These are phyloP conservation scores for Spencermartinsiella ligniputridi DNA, from an alignment of 1,139 yeast species.

Conservation along the genomic window DNA sequence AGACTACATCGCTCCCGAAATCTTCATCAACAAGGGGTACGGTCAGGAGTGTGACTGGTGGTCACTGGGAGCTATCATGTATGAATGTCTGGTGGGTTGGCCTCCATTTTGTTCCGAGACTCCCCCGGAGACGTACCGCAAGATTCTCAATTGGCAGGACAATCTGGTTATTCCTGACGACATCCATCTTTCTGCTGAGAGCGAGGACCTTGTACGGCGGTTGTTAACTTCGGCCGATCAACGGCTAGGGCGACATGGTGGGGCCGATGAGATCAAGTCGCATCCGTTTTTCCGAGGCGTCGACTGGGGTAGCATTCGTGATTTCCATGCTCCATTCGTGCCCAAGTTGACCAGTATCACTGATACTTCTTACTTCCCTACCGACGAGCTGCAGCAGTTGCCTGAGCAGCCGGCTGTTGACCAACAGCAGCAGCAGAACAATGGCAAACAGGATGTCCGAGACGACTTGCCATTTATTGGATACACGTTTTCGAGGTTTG, in stretches of 20 bases:
- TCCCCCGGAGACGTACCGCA: slow-evolving; percentile 96
- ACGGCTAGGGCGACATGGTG: slow-evolving; percentile 86
- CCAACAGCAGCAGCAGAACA: slow-evolving; percentile 18
- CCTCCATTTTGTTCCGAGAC: slow-evolving; percentile 99
- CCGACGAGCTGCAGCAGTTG: slow-evolving; percentile 91
- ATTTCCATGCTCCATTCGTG: slow-evolving; percentile 93
- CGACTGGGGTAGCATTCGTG: slow-evolving; percentile 91
- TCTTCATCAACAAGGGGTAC: slow-evolving; percentile 93
- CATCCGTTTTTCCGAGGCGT: slow-evolving; percentile 97
- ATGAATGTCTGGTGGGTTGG: slow-evolving; percentile 98
- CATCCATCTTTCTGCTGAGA: slow-evolving; percentile 87
- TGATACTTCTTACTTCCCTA: slow-evolving; percentile 96
- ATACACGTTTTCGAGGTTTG: slow-evolving; percentile 91
- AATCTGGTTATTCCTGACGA: slow-evolving; percentile 93
- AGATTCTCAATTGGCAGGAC: slow-evolving; percentile 93
- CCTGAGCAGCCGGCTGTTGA: slow-evolving; percentile 66
- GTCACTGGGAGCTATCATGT: slow-evolving; percentile 98
- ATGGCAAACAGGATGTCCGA: slow-evolving; percentile 58
- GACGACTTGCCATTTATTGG: slow-evolving; percentile 96
- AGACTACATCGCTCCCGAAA: slow-evolving; percentile 97
- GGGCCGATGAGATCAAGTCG: slow-evolving; percentile 84
- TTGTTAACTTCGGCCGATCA: slow-evolving; percentile 79
- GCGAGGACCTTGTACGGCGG: slow-evolving; percentile 85
- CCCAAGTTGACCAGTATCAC: slow-evolving; percentile 82
- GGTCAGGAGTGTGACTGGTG: slow-evolving; percentile 99